Percentiles rank a stretch among this genome's conserved stretches.
phyloP scores from a whole-genome alignment of 1,284 basidiomycete species.

The Amylostereum areolatum region DNA sequence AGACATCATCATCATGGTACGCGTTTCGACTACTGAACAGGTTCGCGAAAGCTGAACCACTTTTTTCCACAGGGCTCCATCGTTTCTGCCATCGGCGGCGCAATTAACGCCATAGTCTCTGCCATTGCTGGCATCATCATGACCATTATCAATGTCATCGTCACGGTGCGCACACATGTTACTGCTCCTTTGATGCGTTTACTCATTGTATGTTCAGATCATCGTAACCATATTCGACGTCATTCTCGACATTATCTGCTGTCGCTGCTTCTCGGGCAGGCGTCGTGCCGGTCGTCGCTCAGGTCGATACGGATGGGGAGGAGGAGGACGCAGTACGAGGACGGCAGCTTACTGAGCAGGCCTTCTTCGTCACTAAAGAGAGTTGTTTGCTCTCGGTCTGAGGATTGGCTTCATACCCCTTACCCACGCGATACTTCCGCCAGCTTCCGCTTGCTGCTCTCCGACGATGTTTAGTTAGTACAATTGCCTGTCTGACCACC shows the following conservation, averaged over 20 bases:
- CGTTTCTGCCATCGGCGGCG: slow-evolving; percentile 53
- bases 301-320: neutral
- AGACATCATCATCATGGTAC: too few species aligned
- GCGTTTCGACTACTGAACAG: too few species aligned
- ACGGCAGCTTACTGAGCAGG: too few species aligned
- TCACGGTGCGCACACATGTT: slow-evolving; percentile 32
- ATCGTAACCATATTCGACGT: slow-evolving; percentile 59
- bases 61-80: slow-evolving; percentile 45
- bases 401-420: too few species aligned
- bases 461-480: too few species aligned
- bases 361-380: too few species aligned
- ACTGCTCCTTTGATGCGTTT: neutral
- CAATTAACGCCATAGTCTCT: slow-evolving; percentile 49
- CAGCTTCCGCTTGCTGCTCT: too few species aligned
- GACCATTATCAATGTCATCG: slow-evolving; percentile 52
- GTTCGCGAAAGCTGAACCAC: too few species aligned
- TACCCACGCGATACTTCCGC: too few species aligned
- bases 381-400: too few species aligned
- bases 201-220: slow-evolving; percentile 28
- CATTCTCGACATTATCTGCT: slow-evolving; percentile 57
- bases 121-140: slow-evolving; percentile 52
- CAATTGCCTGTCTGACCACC: too few species aligned
- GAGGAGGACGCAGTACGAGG: too few species aligned
- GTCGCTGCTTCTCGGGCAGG: slow-evolving; percentile 42
- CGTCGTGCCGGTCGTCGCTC: slow-evolving; percentile 23